Evolutionary conservation across 768 basidiomycete species (phyloP).

Genomic region (Russula lepida): DNA sequence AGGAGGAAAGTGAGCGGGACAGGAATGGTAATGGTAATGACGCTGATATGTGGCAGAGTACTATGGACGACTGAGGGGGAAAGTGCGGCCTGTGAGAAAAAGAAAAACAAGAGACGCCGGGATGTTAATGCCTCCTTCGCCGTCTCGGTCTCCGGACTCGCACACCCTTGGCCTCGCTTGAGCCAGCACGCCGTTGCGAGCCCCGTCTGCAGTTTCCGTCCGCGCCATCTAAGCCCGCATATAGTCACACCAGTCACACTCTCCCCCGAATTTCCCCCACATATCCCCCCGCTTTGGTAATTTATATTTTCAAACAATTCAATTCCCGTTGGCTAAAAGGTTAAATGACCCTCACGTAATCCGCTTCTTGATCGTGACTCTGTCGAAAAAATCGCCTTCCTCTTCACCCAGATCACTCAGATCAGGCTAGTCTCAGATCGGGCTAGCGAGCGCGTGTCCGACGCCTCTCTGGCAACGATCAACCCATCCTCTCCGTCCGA

Average conservation of each 20-base stretch:
- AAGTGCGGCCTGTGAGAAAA: neutral
- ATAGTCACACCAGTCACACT: neutral
- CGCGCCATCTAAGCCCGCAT: neutral
- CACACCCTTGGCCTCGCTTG: neutral
- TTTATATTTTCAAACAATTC: neutral
- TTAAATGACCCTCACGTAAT: conserved; percentile 12
- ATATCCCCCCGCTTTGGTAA: neutral
- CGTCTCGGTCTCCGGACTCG: neutral
- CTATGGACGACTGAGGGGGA: neutral
- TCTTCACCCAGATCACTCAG: neutral
- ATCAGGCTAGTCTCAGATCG: conserved; percentile 5
- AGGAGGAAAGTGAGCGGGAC: conserved; percentile 15
- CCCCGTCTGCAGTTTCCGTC: neutral
- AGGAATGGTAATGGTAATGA: conserved; percentile 5
- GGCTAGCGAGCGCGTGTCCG: neutral
- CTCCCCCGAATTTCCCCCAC: neutral
- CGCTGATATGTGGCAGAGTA: neutral
- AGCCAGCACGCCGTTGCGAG: neutral
- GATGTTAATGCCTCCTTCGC: neutral
- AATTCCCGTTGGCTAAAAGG: conserved; percentile 14
- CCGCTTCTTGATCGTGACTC: neutral
- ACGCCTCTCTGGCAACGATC: conserved; percentile 7
- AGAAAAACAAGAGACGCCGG: neutral
- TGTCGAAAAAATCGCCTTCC: neutral
- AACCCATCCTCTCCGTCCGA: neutral